These are phyloP conservation scores for Mastigamoeba balamuthi DNA, from an alignment of 78 protist species.

Conservation along the genomic window DNA sequence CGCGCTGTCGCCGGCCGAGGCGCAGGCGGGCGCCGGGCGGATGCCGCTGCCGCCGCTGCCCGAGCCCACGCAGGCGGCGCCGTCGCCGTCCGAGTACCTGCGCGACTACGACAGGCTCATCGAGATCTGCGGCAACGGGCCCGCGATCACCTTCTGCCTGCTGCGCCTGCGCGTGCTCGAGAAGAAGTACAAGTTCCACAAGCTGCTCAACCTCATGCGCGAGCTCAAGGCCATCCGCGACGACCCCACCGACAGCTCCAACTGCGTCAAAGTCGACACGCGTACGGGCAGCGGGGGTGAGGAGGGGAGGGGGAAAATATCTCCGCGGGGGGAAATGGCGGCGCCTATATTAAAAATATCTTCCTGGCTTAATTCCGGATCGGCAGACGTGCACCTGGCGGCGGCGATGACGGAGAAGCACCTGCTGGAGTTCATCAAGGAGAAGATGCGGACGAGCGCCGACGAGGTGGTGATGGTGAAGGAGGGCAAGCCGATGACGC, in stretches of 20 bases:
- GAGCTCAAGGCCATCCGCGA: background rate
- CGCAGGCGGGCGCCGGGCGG: too few species aligned
- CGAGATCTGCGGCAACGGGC: too few species aligned
- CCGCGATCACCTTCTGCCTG: too few species aligned
- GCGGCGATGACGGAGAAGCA: constrained; percentile 90
- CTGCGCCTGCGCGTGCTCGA: too few species aligned
- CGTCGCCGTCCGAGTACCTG: too few species aligned
- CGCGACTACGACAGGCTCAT: too few species aligned
- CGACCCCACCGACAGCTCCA: background rate
- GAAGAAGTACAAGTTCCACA: background rate
- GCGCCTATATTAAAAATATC: background rate
- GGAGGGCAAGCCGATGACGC: constrained; percentile 71
- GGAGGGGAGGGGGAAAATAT: too few species aligned
- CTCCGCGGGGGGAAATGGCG: background rate
- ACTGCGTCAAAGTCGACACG: background rate
- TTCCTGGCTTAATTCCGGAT: background rate
- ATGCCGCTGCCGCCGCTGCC: too few species aligned
- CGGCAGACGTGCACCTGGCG: constrained; percentile 88
- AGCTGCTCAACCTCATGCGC: background rate
- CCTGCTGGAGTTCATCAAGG: constrained; percentile 87
- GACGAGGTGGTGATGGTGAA: constrained; percentile 41
- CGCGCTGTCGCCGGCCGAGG: too few species aligned
- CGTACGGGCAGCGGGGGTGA: background rate
- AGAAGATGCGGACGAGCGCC: constrained; percentile 20
- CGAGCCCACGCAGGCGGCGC: too few species aligned